phyloP scores from a whole-genome alignment of 352 stramenopile species.

The Phytophthora crassamura region DNA sequence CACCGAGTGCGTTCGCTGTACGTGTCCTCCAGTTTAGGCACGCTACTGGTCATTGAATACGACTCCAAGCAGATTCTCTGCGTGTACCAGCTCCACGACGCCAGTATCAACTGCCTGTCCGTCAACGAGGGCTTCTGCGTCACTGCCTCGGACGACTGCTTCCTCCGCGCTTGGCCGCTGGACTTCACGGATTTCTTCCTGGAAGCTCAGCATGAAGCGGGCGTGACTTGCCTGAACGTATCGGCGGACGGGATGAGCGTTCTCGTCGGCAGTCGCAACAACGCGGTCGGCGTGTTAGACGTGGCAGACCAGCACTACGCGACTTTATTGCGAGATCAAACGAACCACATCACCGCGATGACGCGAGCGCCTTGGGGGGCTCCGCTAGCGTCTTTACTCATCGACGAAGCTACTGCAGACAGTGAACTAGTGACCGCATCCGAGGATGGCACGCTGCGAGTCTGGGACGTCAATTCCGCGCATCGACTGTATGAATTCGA shows the following conservation, averaged over 20 bases:
- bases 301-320: slow-evolving; percentile 84
- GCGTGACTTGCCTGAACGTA: slow-evolving; percentile 72
- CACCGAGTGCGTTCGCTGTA: slow-evolving; percentile 69
- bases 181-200: slow-evolving; percentile 94
- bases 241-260: slow-evolving; percentile 84
- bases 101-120: slow-evolving; percentile 80
- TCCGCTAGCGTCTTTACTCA: slow-evolving; percentile 28
- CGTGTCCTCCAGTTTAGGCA: slow-evolving; percentile 77
- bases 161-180: slow-evolving; percentile 91
- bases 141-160: slow-evolving; percentile 87
- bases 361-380: slow-evolving; percentile 31
- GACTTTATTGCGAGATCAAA: slow-evolving; percentile 85
- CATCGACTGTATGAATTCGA: slow-evolving; percentile 89
- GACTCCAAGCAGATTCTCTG: slow-evolving; percentile 81
- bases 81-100: slow-evolving; percentile 91
- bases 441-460: slow-evolving; percentile 79
- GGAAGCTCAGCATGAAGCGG: slow-evolving; percentile 85
- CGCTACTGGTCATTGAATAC: slow-evolving; percentile 87
- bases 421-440: slow-evolving; percentile 71
- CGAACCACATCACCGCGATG: slow-evolving; percentile 51
- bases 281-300: slow-evolving; percentile 87
- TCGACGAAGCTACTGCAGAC: slow-evolving; percentile 17
- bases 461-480: slow-evolving; percentile 76
- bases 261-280: slow-evolving; percentile 71
- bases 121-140: slow-evolving; percentile 93